Conservation (phyloP, 495 filamentous ascomycete species). For the Neurospora sp. region DNA sequence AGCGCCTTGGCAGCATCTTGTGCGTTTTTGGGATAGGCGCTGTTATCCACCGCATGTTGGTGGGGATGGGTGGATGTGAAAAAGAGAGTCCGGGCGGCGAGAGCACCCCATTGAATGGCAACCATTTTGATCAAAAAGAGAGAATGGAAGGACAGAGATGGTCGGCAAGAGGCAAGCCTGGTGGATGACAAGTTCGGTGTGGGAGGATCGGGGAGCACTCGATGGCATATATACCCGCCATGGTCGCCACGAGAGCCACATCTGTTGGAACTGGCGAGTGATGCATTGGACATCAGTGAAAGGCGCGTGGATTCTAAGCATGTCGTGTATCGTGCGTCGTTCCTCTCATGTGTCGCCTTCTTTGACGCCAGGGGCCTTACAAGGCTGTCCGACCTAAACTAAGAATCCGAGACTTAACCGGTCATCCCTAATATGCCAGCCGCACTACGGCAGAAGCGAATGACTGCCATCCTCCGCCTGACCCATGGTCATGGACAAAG, state of each 20-base stretch:
- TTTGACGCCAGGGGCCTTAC: slow-evolving; percentile 1
- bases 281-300: neutral
- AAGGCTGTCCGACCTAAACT: slow-evolving; percentile 1
- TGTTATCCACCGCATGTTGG: slow-evolving; percentile 2
- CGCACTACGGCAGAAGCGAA: neutral
- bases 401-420: neutral
- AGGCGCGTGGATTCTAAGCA: neutral
- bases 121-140: slow-evolving; percentile 14
- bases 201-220: neutral
- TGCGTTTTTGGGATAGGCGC: slow-evolving; percentile 29
- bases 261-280: neutral
- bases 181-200: neutral
- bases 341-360: neutral
- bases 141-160: neutral
- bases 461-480: neutral
- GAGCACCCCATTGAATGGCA: slow-evolving; percentile 20
- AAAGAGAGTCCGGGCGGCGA: slow-evolving; percentile 29
- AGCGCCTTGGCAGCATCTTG: slow-evolving; percentile 38
- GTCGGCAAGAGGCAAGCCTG: neutral
- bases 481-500: neutral
- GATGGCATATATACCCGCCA: neutral
- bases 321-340: neutral
- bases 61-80: slow-evolving; percentile 22
- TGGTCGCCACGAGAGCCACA: neutral
- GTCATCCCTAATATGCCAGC: neutral